Base-by-base conservation (phyloP, 73 alveolate species). In the Urostyla sp. region DNA sequence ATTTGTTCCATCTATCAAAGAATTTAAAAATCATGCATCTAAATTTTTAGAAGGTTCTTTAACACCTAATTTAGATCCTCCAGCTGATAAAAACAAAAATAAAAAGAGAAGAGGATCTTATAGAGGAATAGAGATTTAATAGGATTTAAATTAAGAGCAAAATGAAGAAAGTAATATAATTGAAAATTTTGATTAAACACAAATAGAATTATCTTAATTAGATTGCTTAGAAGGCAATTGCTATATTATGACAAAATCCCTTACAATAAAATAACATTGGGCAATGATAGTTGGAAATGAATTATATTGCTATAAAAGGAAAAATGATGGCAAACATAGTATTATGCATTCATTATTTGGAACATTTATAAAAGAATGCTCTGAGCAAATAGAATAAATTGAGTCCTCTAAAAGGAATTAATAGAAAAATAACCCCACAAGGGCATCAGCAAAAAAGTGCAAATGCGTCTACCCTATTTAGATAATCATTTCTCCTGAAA, bases 401-500 rank as follows among this genome's bases (percentile, higher is more conserved):
- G n/a, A n/a, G n/a, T n/a, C n/a, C n/a, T n/a, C n/a, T n/a, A n/a
- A n/a, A n/a, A n/a, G n/a, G n/a, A n/a, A n/a, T n/a, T n/a, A n/a
- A n/a, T n/a, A n/a, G n/a, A n/a, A n/a, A n/a, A n/a, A n/a, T n/a
- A n/a, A n/a, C n/a, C n/a, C n/a, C n/a, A n/a, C n/a, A n/a, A n/a
- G n/a, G n/a, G n/a, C 63, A 75, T 40, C 90, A 84, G 72, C 43
- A 56, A 31, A 27, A 45, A 15, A 46, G 66, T 34, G 84, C 43
- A 1, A 49, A 67, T 37, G 63, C 3, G 53, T 79, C 72, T 83
- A 60, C 58, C 92, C 92, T 0, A 73, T 83, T 34, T 55, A 73
- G 35, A 58, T 87, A 18, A 37, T 83, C 28, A 50, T 89, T 43
- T 91, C 91, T 55, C 89, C 83, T 5, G 48, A 89, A 43, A 92